Base-by-base conservation (phyloP, 352 stramenopile genomes). In the Peronospora belbahrii region DNA sequence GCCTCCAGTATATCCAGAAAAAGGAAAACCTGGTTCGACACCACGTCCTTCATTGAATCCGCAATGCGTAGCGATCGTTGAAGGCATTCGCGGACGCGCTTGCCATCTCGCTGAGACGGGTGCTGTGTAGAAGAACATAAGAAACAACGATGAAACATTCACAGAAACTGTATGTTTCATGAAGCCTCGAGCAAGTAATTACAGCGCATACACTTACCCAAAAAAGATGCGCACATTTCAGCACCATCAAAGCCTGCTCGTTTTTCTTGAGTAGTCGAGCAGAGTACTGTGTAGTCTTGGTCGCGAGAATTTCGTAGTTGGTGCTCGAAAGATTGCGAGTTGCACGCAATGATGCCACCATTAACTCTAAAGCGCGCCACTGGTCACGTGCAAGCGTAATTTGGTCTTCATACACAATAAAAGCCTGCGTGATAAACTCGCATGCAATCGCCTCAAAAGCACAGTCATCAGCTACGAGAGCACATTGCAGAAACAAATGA, bases 401-500 rank as follows among this genome's bases (percentile, higher is more conserved):
- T 44, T 97, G 81, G 63, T 98, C 92, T 66, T 99, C 96, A 57
- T 98, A 98, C 10, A 98, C 66, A 30, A 97, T 85, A 48, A 98
- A 98, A 8, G 95, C 83, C 45, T 95, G 82, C 19, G 88, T 94
- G 54, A 98, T 80, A 42, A 98, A 97, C 59, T 98, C 95, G 70
- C 98, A 98, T 4, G 94, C 76, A 44, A 98, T 97, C n/a, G 85
- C 69, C 38, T 89, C 82, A 50, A 96, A 97, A 0, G 41, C 36
- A 25, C 70, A 87, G 10, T 60, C 55, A 62, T 97, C 88, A 1
- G 91, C 88, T 11, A 86, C 79, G 8, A 97, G 54, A 6, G 95
- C 94, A 45, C 85, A 90, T 63, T 98, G 80, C 3, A 98, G 56
- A 52, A 97, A 98, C 11, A 99, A 69, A 40, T 94, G 94, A 11